Conservation (phyloP, 2,329 filamentous ascomycete species). For the Colletotrichum aenigma region DNA sequence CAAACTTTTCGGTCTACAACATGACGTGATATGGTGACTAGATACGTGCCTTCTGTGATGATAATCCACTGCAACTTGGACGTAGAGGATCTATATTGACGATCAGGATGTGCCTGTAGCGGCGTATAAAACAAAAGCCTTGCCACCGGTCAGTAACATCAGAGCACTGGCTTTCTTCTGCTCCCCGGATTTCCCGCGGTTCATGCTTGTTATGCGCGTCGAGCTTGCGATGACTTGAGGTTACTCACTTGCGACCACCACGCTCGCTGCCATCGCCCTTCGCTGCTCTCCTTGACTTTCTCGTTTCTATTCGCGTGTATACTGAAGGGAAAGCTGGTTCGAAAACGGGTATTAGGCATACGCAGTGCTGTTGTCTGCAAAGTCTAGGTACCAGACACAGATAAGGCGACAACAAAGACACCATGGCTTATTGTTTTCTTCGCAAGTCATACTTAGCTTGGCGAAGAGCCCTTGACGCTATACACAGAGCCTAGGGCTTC, state of each 20-base stretch:
- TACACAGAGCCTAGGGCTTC: background rate
- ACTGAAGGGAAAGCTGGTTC: background rate
- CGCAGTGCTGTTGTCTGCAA: background rate
- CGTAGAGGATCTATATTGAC: background rate
- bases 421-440: background rate
- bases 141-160: background rate
- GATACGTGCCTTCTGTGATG: background rate
- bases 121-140: background rate
- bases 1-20: background rate
- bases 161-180: background rate
- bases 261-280: background rate
- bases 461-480: background rate
- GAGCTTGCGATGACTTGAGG: background rate
- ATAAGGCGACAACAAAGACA: background rate
- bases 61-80: background rate
- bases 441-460: fast-evolving
- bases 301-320: background rate
- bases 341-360: background rate
- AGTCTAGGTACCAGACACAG: background rate
- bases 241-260: background rate
- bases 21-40: background rate
- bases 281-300: background rate
- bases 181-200: background rate
- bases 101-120: background rate
- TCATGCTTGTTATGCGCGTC: background rate